Percentiles rank a stretch among this genome's conserved stretches.
Conservation (phyloP, 192 early-diverging fungal genomes). For the Funneliformis mosseae region DNA sequence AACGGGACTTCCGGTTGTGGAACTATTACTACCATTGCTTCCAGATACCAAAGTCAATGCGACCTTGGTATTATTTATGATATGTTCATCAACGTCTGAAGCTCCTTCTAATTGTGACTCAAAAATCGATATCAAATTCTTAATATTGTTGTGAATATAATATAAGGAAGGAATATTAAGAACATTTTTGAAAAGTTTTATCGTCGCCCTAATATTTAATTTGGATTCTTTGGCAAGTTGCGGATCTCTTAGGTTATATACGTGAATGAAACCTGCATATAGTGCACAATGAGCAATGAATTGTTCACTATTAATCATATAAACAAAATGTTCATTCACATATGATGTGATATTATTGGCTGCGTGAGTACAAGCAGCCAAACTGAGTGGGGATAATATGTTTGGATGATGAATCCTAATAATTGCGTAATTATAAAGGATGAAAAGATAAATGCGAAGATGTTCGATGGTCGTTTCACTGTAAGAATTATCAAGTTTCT, state of each 20-base stretch:
- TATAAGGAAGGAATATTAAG: slow-evolving; percentile 6
- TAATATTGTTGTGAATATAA: not conserved
- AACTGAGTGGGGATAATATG: not conserved
- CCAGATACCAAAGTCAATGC: not conserved
- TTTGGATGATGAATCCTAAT: slow-evolving; percentile 23
- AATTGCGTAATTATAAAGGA: slow-evolving; percentile 27
- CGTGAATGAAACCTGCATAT: slow-evolving; percentile 29
- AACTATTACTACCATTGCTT: not conserved
- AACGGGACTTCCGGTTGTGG: not conserved
- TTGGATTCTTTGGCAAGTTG: not conserved
- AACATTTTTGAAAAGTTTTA: slow-evolving; percentile 3
- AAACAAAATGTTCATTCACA: slow-evolving; percentile 12
- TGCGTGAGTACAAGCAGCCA: not conserved
- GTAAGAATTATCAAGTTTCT: not conserved
- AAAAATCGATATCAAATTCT: slow-evolving; percentile 19
- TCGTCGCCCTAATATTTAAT: not conserved
- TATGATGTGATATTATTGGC: slow-evolving; percentile 22
- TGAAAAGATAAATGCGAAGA: slow-evolving; percentile 13
- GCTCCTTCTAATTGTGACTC: not conserved
- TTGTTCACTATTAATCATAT: slow-evolving; percentile 23
- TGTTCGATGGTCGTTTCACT: slow-evolving; percentile 24
- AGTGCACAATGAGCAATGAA: slow-evolving; percentile 25
- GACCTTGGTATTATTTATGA: not conserved
- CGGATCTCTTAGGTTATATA: slow-evolving; percentile 1
- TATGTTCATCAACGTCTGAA: slow-evolving; percentile 6